A percentile compares a stretch with the other conserved stretches of the same genome.
These are phyloP conservation scores for Colletotrichum sp. DNA, from an alignment of 2,329 filamentous ascomycete species.

Conservation along the genomic window DNA sequence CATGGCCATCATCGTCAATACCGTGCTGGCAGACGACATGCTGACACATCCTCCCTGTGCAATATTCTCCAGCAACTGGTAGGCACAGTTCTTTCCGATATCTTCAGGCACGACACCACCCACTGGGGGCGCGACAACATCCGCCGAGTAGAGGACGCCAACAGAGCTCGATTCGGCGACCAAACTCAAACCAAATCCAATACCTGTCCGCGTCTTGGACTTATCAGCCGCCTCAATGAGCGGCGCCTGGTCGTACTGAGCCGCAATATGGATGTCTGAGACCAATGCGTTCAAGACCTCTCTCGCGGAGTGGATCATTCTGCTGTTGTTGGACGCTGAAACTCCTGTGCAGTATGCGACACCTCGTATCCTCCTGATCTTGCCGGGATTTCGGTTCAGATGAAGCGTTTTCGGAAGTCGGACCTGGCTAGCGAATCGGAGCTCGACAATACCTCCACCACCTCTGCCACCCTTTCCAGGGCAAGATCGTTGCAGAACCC, in stretches of 20 bases:
- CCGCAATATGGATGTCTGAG: constrained; percentile 89
- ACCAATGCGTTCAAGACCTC: constrained; percentile 87
- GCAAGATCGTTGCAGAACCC: constrained; percentile 82
- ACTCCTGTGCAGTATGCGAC: constrained; percentile 95
- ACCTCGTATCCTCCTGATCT: constrained; percentile 87
- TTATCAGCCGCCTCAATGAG: constrained; percentile 61
- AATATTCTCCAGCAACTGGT: constrained; percentile 85
- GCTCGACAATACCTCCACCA: constrained; percentile 90
- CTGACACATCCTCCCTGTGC: constrained; percentile 83
- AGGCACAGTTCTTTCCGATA: constrained; percentile 85
- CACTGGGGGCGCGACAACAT: constrained; percentile 74
- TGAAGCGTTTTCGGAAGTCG: constrained; percentile 94
- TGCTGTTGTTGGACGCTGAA: constrained; percentile 87
- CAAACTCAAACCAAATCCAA: constrained; percentile 89
- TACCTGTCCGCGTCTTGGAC: constrained; percentile 72
- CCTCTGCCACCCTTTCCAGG: constrained; percentile 76
- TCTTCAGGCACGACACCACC: constrained; percentile 90
- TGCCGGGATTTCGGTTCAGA: constrained; percentile 78
- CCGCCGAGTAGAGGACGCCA: constrained; percentile 86
- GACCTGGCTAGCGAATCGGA: constrained; percentile 92
- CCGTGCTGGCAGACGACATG: constrained; percentile 71
- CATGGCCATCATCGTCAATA: constrained; percentile 96
- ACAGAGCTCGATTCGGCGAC: constrained; percentile 88
- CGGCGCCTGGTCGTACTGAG: constrained; percentile 74
- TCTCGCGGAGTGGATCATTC: constrained; percentile 91